Conservation (phyloP, 78 protist genomes). For the Goniomonas avonlea region DNA sequence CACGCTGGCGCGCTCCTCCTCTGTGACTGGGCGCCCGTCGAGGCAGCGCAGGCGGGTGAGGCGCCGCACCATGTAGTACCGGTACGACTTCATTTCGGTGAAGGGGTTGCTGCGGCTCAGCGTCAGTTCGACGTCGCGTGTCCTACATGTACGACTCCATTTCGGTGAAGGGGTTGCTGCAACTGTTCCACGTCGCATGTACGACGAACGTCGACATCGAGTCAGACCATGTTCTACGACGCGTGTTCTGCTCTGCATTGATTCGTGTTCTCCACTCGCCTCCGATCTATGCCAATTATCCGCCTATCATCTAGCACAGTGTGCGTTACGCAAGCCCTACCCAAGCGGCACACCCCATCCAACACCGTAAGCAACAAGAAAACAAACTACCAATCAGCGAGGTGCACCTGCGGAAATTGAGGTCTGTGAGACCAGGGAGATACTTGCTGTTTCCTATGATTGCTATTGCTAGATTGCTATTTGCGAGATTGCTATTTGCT, state of each 20-base stretch:
- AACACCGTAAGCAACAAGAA: background rate
- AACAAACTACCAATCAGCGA: background rate
- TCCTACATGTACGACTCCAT: background rate
- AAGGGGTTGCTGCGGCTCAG: conserved; percentile 38
- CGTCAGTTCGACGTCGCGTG: background rate
- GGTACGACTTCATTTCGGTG: conserved; percentile 35
- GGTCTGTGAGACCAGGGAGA: background rate
- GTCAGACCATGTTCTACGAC: background rate
- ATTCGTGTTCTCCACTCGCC: no score
- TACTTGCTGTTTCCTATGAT: background rate
- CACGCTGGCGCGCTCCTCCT: background rate
- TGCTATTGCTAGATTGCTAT: background rate
- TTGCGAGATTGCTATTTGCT: background rate
- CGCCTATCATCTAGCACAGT: no score
- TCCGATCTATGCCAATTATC: no score
- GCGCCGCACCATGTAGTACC: conserved; percentile 11
- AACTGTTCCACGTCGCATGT: background rate
- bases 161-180: no score
- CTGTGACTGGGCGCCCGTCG: background rate
- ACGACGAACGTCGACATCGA: background rate
- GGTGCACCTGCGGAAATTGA: background rate
- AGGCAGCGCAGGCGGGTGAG: background rate
- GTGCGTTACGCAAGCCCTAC: no score
- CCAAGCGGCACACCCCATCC: no score
- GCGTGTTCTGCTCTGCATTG: background rate